phyloP scores from a whole-genome alignment of 2,329 filamentous ascomycete species.

The Aspergillus glaucus region DNA sequence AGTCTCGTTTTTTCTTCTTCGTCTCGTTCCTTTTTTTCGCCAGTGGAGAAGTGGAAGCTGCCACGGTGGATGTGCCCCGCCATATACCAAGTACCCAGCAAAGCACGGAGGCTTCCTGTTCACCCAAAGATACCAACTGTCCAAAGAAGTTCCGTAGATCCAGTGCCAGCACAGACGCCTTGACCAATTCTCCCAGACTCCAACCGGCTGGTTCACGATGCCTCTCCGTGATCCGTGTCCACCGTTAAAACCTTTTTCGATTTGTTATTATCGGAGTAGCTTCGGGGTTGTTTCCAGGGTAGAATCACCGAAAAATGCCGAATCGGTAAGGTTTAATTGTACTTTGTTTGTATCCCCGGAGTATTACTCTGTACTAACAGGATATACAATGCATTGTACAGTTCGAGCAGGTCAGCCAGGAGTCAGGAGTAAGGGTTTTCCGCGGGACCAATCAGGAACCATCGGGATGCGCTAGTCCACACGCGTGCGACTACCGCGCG shows the following conservation, averaged over 20 bases:
- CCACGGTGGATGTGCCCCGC: background rate
- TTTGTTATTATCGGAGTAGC: background rate
- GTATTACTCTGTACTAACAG: background rate
- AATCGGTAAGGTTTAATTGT: too few relatives aligned
- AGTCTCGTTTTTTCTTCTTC: background rate
- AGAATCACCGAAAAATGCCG: too few relatives aligned
- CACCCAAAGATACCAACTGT: too few relatives aligned
- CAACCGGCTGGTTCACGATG: background rate
- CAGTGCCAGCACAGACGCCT: background rate
- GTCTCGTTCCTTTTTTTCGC: background rate
- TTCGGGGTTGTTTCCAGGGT: background rate
- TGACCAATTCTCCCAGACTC: background rate
- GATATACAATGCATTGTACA: too few relatives aligned
- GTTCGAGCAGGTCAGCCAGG: too few relatives aligned
- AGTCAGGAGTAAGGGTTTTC: background rate
- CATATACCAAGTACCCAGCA: background rate
- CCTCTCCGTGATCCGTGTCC: background rate
- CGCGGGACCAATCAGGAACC: background rate
- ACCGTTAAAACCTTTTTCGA: background rate
- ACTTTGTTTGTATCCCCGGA: background rate
- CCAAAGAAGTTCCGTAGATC: background rate
- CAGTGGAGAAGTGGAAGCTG: background rate
- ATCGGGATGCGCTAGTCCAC: background rate
- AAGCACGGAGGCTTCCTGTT: too few relatives aligned
- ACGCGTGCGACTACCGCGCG: slow-evolving; percentile 1